Evolutionary conservation across 1,284 basidiomycete species (phyloP).

Genomic region (Ustilago curta): DNA sequence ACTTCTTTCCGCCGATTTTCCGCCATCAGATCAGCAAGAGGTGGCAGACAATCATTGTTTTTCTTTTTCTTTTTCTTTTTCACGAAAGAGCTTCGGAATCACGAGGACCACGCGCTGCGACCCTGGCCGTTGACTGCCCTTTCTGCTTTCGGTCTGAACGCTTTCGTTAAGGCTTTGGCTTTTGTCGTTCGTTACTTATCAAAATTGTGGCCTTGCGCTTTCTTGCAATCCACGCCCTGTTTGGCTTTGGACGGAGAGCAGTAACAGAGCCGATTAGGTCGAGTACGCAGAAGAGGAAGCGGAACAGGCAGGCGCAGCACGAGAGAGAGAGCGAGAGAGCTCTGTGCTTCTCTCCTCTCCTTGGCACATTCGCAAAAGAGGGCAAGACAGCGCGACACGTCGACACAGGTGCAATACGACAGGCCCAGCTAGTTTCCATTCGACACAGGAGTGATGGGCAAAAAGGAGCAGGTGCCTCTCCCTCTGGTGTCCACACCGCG

Average conservation of each 20-base stretch:
- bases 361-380: not conserved
- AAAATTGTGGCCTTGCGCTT: too few relatives aligned
- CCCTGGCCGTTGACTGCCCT: not conserved
- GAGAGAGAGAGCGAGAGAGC: not conserved
- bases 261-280: not conserved
- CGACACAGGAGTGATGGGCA: not conserved
- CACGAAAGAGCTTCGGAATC: not conserved
- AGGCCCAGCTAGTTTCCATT: not conserved
- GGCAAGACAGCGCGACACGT: too few relatives aligned
- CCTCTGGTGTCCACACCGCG: not conserved
- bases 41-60: conserved; percentile 6
- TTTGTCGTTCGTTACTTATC: too few relatives aligned
- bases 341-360: not conserved
- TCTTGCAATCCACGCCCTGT: not conserved
- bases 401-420: conserved; percentile 6
- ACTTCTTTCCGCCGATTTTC: not conserved
- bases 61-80: conserved; percentile 19
- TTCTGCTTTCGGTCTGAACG: not conserved
- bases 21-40: not conserved
- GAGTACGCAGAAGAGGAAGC: not conserved
- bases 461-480: not conserved
- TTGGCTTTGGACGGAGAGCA: not conserved
- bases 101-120: not conserved
- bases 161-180: not conserved
- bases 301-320: not conserved